These are phyloP conservation scores for Tephrocybe sp. DNA, from an alignment of 768 basidiomycete species.

Conservation along the genomic window DNA sequence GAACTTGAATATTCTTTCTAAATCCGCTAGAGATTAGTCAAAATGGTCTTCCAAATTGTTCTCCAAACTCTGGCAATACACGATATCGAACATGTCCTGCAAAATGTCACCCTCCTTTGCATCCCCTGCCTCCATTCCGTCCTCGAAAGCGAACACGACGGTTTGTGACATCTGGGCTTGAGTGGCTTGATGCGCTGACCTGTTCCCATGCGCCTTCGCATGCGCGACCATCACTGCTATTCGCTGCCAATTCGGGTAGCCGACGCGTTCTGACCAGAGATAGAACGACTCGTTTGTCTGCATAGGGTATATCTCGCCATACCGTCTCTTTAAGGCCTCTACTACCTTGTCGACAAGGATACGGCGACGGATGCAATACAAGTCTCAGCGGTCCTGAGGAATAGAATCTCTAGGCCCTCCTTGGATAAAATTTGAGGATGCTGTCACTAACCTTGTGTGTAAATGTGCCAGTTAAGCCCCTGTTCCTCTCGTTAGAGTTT, in stretches of 20 bases:
- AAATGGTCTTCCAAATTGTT: neutral
- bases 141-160: constrained; percentile 3
- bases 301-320: neutral
- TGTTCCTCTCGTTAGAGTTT: neutral
- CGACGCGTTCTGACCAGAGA: constrained; percentile 6
- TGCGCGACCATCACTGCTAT: constrained; percentile 8
- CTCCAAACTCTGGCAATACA: neutral
- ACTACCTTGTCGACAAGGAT: constrained; percentile 8
- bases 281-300: neutral
- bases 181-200: constrained; percentile 7
- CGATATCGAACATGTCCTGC: constrained; percentile 7
- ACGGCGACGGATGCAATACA: constrained; percentile 8
- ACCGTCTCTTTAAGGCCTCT: constrained; percentile 2
- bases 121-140: neutral
- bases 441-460: constrained; percentile 1
- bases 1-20: no score
- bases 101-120: constrained; percentile 4
- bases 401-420: no score
- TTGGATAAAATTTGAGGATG: neutral
- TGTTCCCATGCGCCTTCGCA: constrained; percentile 9
- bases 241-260: constrained; percentile 1
- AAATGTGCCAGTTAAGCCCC: neutral
- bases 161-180: constrained; percentile 11
- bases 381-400: constrained; percentile 5
- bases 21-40: no score